Conservation (phyloP, 257 asterid genomes). For the Asclepias syriaca region DNA sequence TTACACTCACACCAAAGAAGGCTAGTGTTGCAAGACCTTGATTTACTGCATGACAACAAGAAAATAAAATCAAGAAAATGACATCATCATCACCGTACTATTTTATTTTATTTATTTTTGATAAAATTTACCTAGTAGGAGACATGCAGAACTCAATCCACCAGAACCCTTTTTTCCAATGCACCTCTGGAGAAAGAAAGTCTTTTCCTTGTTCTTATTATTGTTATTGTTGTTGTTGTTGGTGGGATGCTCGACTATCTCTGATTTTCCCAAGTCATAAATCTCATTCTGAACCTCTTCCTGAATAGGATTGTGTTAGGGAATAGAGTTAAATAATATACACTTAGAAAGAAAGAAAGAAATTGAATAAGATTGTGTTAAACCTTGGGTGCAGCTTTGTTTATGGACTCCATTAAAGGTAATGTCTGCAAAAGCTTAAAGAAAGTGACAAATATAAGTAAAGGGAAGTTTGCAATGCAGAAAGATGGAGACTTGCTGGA, state of each 20-base stretch:
- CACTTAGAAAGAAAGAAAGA: background rate
- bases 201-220: constrained; percentile 7
- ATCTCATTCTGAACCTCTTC: background rate
- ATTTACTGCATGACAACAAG: constrained; percentile 36
- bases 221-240: constrained; percentile 12
- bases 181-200: background rate
- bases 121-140: constrained; percentile 44
- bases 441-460: background rate
- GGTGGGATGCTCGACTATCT: background rate
- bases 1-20: constrained; percentile 80
- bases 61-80: no score
- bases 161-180: constrained; percentile 29
- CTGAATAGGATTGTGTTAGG: background rate
- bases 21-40: constrained; percentile 82
- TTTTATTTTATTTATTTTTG: no score
- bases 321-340: no score
- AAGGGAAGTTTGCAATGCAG: background rate
- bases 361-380: background rate
- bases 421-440: constrained; percentile 34
- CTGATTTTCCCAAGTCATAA: constrained; percentile 7
- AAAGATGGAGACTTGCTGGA: constrained; percentile 13
- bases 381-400: constrained; percentile 29
- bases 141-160: constrained; percentile 57
- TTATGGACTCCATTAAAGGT: constrained; percentile 28
- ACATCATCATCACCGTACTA: background rate